Evolutionary conservation across 805 yeast genomes (phyloP).

Genomic region (Ogataea degrootiae): DNA sequence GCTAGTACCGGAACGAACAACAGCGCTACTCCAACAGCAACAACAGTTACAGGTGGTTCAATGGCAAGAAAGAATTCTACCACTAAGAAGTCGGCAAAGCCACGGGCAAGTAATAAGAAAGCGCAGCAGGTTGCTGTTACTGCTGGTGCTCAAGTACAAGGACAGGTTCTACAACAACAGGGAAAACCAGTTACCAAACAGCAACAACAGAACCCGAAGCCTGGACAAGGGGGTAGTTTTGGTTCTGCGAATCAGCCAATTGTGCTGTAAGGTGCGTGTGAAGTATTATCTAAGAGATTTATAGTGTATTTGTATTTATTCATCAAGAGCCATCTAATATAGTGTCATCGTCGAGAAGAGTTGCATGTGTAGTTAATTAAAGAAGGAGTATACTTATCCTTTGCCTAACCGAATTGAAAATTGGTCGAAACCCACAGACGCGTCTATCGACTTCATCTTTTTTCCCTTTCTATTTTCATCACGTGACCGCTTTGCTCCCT

Average conservation of each 20-base stretch:
- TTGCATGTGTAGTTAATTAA: too few species aligned
- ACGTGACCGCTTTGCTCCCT: too few species aligned
- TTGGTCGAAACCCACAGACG: too few species aligned
- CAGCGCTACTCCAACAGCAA: background rate
- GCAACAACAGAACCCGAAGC: background rate
- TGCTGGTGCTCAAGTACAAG: background rate
- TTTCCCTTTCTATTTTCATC: too few species aligned
- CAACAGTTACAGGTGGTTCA: background rate
- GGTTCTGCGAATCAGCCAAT: slow-evolving; percentile 8
- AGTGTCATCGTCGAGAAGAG: too few species aligned
- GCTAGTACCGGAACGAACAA: background rate
- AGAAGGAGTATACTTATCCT: too few species aligned
- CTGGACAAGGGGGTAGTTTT: background rate
- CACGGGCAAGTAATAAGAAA: slow-evolving; percentile 8
- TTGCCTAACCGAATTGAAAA: too few species aligned
- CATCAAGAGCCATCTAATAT: too few species aligned
- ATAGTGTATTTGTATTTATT: background rate
- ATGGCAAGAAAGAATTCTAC: slow-evolving; percentile 1
- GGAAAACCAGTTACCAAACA: background rate
- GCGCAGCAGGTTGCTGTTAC: slow-evolving; percentile 1
- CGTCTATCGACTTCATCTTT: too few species aligned
- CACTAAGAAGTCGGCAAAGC: slow-evolving; percentile 5
- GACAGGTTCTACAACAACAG: background rate
- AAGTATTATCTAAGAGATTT: too few species aligned
- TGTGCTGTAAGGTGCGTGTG: background rate